Base-by-base conservation (phyloP, 192 early-diverging fungal species). In the Kappamyces sp. region DNA sequence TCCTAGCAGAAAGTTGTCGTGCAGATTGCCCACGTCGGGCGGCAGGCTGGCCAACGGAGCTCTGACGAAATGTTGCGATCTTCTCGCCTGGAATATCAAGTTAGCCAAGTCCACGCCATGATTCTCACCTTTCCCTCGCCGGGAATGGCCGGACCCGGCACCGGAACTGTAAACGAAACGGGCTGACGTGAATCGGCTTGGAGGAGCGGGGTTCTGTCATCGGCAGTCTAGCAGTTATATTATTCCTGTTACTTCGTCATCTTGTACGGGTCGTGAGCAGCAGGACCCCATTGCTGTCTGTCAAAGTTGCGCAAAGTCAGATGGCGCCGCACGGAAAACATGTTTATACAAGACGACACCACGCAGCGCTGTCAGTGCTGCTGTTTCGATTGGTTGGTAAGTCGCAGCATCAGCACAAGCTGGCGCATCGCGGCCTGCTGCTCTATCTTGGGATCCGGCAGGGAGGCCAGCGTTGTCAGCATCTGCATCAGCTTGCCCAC, bases 21-120 rank as follows among this genome's bases (percentile, higher is more conserved):
- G 85, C 6, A 91, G 70, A 36, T 86, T 85, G 45, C 75, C 72
- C 41, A 85, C 70, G 11, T 63, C 68, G 4, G 57, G 60, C 15
- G 73, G 79, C 57, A 77, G 73, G 8, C 68, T 68, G 22, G 22
- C 50, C 29, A 52, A 34, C n/a, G 40, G 29, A 29, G 11, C 36
- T 31, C 50, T 39, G 15, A 39, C 40, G 50, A 52, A 52, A 30
- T 30, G 12, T 29, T n/a, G 36, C n/a, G 36, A 38, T 14, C 50
- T 52, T 52, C 50, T 52, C 14, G 50, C 50, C 50, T 52, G 12
- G 7, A n/a, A 30, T 52, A 14, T 38, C 36, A 22, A 22, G 22
- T 22, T 22, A 22, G 22, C 22, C 22, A 22, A 22, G 22, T 0
- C 22, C 22, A 22, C 22, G 0, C 22, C 22, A 22, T 4, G 11